phyloP scores from a whole-genome alignment of 768 basidiomycete species.

The Leccinum rimulosum region DNA sequence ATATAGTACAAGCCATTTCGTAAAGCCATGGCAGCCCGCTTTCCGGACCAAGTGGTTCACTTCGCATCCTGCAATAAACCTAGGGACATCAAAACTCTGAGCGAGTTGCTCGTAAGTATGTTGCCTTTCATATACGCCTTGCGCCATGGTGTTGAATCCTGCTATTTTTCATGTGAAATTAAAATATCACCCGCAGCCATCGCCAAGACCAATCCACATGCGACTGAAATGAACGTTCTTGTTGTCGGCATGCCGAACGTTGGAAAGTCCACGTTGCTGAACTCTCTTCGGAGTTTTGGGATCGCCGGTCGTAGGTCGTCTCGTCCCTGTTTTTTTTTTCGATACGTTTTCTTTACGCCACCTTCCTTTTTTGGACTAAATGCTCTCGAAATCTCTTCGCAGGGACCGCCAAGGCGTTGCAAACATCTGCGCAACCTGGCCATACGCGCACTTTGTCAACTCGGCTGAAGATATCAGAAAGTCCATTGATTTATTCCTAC shows the following conservation, averaged over 20 bases:
- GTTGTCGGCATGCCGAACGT: constrained; percentile 99
- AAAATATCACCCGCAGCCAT: constrained; percentile 45
- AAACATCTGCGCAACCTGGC: constrained; percentile 87
- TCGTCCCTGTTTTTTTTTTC: constrained; percentile 4
- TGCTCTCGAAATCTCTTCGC: constrained; percentile 4
- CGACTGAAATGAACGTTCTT: constrained; percentile 80
- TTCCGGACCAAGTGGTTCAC: constrained; percentile 64
- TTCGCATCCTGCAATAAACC: constrained; percentile 72
- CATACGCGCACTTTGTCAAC: constrained; percentile 88
- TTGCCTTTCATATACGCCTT: constrained; percentile 22
- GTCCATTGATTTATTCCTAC: constrained; percentile 87
- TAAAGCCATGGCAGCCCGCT: constrained; percentile 65
- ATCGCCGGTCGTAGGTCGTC: constrained; percentile 74
- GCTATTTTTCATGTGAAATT: not conserved
- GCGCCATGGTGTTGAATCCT: not conserved
- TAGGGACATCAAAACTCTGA: constrained; percentile 62
- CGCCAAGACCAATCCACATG: constrained; percentile 64
- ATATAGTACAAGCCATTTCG: constrained; percentile 59
- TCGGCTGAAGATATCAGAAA: constrained; percentile 76
- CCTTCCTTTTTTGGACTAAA: constrained; percentile 5
- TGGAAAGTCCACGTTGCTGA: constrained; percentile 93
- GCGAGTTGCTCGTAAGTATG: constrained; percentile 72
- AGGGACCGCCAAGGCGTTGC: constrained; percentile 86
- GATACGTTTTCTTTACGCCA: not conserved
- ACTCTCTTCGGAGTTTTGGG: constrained; percentile 83